Evolutionary conservation across 345 rosid genomes (phyloP), one percentile per base, ranked within the genome.

Genomic region (Euphorbia tirucalli): DNA sequence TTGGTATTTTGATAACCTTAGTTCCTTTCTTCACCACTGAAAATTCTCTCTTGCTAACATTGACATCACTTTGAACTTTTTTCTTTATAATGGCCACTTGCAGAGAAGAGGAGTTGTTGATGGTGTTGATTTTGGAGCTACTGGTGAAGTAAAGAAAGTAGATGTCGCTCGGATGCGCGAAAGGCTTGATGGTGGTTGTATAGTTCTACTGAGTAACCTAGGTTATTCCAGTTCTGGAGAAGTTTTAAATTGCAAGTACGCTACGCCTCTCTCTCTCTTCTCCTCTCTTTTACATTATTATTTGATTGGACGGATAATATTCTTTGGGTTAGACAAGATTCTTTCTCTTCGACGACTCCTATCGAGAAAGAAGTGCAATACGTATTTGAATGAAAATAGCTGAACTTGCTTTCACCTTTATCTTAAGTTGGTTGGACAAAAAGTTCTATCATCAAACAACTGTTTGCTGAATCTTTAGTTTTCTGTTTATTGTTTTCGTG

Each of bases 191-290:
- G 79, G 87, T 80, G 96, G 92, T 71, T 90, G 95, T 74, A 81
- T 94, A 55, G 95, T 90, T 69, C 71, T 90, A 70, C 66, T 94
- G 73, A 94, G 93, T 86, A 94, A 94, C 86, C 80, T 94, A 72
- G 98, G 98, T 13, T 85, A 90, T 75, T 94, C 98, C 61, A 92
- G 97, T 78, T 85, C 97, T 44, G 98, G 98, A 74, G 97, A 94
- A 87, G 97, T 94, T 77, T 82, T 94, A 49, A 94, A 90, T 78
- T 94, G 98, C 98, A 94, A 94, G 98, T 94, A 89, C 69, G 98
- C 7, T 43, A 27, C 60, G 30, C 15, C 48, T 35, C 41, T 7
- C 22, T 35, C 7, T 73, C 73, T 67, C 52, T 54, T 7, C 35
- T 59, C 27, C 11, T 54, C 10, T 35, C 68, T 49, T 54, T 7